Evolutionary conservation across 169 alveolate genomes (phyloP), one percentile per base, ranked within the genome.

Genomic region (Cryptosporidium andersoni): DNA sequence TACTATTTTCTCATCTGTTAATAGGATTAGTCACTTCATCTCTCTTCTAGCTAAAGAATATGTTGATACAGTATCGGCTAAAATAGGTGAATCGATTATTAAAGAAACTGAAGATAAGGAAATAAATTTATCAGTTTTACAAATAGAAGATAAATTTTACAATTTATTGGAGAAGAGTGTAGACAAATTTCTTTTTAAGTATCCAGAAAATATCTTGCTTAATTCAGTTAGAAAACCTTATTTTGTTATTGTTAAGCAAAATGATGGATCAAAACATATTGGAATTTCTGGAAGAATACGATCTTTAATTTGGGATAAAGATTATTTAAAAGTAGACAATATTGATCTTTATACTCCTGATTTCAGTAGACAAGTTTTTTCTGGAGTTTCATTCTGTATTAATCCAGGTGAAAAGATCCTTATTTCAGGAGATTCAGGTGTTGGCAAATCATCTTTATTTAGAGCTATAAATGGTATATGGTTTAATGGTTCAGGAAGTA

Each of bases 1-100:
- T 48, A 67, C 49, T 47, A 52, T 81, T 49, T 43, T 60, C 39
- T 65, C 89, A 1, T 65, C 82, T 16, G 60, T 81, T 4, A 74
- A 81, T 47, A 65, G 89, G 37, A 45, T 81, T n/a, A 82, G 89
- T 3, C 89, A 81, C 47, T 81, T 81, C 52, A 60, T 81, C 34
- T 34, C 2, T n/a, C 52, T 58, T n/a, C 45, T 74, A 39, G 67
- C 53, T 9, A 60, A 74, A 4, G 49, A 74, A 3, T 74, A 16
- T 60, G 37, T 74, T 58, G 67, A 74, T n/a, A 58, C 74, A 3
- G 52, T 58, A 42, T 74, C 68, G 16, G 7, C 9, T 9, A 43
- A 8, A 16, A 58, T 74, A 11, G 66, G 85, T 8, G 85, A 74
- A 43, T 36, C 25, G 45, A 43, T 74, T 4, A 40, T 60, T 14